phyloP scores from a whole-genome alignment of 2,329 filamentous ascomycete genomes.

The Cladosporium sp. region DNA sequence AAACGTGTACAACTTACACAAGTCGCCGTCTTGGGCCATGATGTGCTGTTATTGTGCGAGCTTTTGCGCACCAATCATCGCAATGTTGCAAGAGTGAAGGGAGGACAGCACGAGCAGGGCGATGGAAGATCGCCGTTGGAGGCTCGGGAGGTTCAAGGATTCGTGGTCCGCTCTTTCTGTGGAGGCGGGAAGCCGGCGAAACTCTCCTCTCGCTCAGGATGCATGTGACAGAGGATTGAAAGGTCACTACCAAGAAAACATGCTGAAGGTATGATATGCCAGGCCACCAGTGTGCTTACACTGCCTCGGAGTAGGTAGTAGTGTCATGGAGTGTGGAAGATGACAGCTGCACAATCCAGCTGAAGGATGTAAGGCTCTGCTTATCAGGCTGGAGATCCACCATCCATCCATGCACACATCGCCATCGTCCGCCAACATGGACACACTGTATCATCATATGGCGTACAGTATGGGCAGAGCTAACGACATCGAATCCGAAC shows the following conservation, averaged over 20 bases:
- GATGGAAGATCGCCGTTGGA: background rate
- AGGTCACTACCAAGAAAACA: background rate
- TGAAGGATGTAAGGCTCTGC: background rate
- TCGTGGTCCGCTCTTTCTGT: background rate
- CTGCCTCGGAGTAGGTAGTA: background rate
- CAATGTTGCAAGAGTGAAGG: background rate
- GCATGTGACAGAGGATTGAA: background rate
- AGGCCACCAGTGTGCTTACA: background rate
- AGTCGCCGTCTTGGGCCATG: constrained; percentile 11
- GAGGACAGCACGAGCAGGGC: background rate
- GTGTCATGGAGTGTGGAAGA: background rate
- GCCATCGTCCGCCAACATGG: background rate
- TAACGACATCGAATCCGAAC: background rate
- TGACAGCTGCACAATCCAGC: background rate
- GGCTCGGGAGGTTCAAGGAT: background rate
- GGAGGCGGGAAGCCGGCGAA: background rate
- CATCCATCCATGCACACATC: background rate
- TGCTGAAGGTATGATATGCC: background rate
- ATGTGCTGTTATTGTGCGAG: background rate
- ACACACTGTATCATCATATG: background rate
- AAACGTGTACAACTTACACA: background rate
- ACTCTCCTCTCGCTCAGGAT: background rate
- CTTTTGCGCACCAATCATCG: background rate
- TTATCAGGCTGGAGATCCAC: background rate
- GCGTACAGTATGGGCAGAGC: background rate